phyloP scores from a whole-genome alignment of 768 basidiomycete species.

The Trametes sanguinea region DNA sequence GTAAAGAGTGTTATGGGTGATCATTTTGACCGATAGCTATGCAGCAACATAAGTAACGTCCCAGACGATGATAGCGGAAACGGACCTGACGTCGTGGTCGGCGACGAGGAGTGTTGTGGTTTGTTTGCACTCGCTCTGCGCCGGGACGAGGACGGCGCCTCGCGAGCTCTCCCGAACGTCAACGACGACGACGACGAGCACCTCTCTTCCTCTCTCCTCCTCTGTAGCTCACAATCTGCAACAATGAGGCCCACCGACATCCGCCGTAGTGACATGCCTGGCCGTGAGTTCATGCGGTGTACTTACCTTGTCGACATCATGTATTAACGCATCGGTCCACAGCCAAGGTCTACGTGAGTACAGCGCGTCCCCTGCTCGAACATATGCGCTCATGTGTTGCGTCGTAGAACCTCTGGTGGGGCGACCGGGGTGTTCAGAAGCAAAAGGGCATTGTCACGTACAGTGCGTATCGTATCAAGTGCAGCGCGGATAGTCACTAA shows the following conservation, averaged over 20 bases:
- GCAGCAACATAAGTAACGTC: not conserved
- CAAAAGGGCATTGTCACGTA: constrained; percentile 80
- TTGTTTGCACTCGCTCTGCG: constrained; percentile 17
- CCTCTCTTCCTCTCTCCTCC: not conserved
- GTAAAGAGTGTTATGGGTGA: constrained; percentile 78
- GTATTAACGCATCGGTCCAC: constrained; percentile 2
- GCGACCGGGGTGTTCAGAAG: constrained; percentile 65
- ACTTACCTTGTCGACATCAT: not conserved
- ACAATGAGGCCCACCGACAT: constrained; percentile 66
- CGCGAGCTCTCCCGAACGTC: constrained; percentile 18
- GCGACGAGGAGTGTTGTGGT: constrained; percentile 21
- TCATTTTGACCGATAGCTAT: constrained; percentile 51
- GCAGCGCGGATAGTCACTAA: not conserved
- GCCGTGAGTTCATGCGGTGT: constrained; percentile 52
- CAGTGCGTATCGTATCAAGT: constrained; percentile 53
- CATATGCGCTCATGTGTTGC: not conserved
- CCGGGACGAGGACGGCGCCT: constrained; percentile 20
- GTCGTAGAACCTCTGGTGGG: constrained; percentile 87
- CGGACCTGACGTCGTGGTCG: constrained; percentile 25
- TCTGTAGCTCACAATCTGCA: constrained; percentile 20
- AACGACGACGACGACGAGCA: constrained; percentile 13
- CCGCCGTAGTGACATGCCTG: constrained; percentile 77
- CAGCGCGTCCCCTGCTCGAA: not conserved
- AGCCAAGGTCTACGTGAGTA: constrained; percentile 85
- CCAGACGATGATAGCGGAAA: not conserved